phyloP scores from a whole-genome alignment of 2,329 filamentous ascomycete genomes.

The Cadophora sp. region DNA sequence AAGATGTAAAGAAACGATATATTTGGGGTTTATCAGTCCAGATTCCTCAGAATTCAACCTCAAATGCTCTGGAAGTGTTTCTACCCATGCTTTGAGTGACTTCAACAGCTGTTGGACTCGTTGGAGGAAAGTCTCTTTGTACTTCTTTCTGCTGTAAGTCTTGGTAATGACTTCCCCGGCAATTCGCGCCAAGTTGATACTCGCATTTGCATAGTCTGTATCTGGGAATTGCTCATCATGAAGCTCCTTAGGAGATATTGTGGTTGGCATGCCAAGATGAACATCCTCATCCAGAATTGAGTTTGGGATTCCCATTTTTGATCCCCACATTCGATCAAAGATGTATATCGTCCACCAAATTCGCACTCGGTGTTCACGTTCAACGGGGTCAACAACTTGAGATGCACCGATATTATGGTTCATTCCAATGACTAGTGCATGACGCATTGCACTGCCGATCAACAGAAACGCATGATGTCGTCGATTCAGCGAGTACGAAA shows the following conservation, averaged over 20 bases:
- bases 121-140: constrained; percentile 45
- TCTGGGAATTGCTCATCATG: constrained; percentile 45
- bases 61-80: constrained; percentile 45
- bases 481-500: constrained; percentile 53
- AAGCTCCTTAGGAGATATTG: constrained; percentile 41
- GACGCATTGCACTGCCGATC: constrained; percentile 53
- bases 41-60: constrained; percentile 43
- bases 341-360: constrained; percentile 53
- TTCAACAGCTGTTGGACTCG: constrained; percentile 48
- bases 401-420: constrained; percentile 50
- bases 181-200: constrained; percentile 49
- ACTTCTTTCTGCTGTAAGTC: constrained; percentile 42
- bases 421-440: constrained; percentile 49
- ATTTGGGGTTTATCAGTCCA: constrained; percentile 47
- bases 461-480: constrained; percentile 53
- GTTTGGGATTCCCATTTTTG: constrained; percentile 49
- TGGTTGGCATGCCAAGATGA: constrained; percentile 50
- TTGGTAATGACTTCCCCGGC: constrained; percentile 42
- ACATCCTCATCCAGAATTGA: constrained; percentile 50
- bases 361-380: constrained; percentile 48
- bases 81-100: constrained; percentile 48
- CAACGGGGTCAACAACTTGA: constrained; percentile 45
- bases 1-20: constrained; percentile 46
- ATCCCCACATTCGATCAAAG: constrained; percentile 50
- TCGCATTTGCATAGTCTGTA: constrained; percentile 49